A percentile compares a stretch with the other conserved stretches of the same genome.
Conservation (phyloP, 371 early-diverging fungal genomes). For the Mucor mucedo region DNA sequence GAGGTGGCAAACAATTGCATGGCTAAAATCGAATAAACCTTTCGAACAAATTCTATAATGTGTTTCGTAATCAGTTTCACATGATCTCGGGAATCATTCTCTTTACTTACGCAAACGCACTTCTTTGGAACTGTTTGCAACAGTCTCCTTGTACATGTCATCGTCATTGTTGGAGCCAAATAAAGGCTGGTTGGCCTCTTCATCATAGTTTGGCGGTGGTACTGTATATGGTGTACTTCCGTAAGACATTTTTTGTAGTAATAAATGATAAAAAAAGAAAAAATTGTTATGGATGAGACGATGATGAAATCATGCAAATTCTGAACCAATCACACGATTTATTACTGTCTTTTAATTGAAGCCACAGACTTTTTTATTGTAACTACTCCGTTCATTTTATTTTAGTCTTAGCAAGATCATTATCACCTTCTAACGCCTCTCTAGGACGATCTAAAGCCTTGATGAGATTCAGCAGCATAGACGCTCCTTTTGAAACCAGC, state of each 20-base stretch:
- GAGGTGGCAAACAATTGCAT: conserved; percentile 68
- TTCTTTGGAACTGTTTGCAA: conserved; percentile 57
- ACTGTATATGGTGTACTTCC: conserved; percentile 21
- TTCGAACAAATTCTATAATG: conserved; percentile 71
- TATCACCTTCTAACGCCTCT: too few relatives aligned
- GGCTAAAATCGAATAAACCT: conserved; percentile 81
- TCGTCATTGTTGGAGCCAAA: conserved; percentile 43
- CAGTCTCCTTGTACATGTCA: conserved; percentile 64
- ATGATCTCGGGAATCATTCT: background rate
- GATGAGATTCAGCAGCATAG: too few relatives aligned
- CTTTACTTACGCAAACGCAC: conserved; percentile 54
- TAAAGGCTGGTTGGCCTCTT: conserved; percentile 44
- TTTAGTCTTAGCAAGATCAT: too few relatives aligned
- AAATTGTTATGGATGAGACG: background rate
- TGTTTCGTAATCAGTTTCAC: too few relatives aligned
- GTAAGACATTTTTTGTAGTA: conserved; percentile 15
- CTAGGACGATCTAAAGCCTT: too few relatives aligned
- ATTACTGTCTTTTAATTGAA: too few relatives aligned
- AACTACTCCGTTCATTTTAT: too few relatives aligned
- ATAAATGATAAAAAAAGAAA: background rate
- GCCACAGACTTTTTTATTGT: too few relatives aligned
- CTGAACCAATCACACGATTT: too few relatives aligned
- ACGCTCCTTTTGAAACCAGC: too few relatives aligned
- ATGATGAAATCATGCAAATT: too few relatives aligned
- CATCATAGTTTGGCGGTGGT: conserved; percentile 55